Base-by-base conservation (phyloP, 225 moss, liverwort and hornwort species). In the Rhytidiadelphus loreus region DNA sequence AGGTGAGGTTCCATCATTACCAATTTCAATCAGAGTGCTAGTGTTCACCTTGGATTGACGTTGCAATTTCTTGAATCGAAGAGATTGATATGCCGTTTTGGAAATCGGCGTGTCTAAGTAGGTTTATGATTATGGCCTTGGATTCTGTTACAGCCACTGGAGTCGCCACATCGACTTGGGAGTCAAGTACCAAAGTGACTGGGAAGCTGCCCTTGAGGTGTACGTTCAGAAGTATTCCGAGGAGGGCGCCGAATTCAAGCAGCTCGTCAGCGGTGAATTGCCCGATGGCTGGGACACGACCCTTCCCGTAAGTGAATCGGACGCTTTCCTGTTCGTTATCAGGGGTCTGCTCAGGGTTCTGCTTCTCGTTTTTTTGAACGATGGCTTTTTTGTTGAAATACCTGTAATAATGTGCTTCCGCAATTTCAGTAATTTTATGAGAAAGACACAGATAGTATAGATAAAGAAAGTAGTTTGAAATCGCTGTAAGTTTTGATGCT, bases 221-320 rank as follows among this genome's bases (percentile, higher is more conserved):
- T 97, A 95, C 81, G 89, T 89, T 37, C 90, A 93, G 87, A 96
- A 93, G 90, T 98, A 98, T 87, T 93, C 96, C 18, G 96, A 95
- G n/a, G 78, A 78, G 39, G 78, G 26, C 35, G 94, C 93, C 37
- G 98, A 98, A 78, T 98, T 98, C 87, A 97, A 94, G 93, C 95
- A 95, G 88, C 90, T 96, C 25, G 85, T 94, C 68, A 95, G 94
- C 86, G 58, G 81, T 50, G 89, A 95, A 77, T 88, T 96, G 61
- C 98, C 95, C 7, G 85, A 87, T 16, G 94, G 90, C 64, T 98
- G 96, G 96, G 95, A 91, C 26, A 85, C 65, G 76, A 28, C 79
- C 46, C 94, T 98, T 63, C 95, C 97, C 25, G 98, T 98, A 91
- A 92, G 96, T 86, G 43, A 53, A 78, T 25, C 52, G 48, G 13